A percentile compares a stretch with the other conserved stretches of the same genome.
Evolutionary conservation across 2,329 filamentous ascomycete species (phyloP).

Genomic region (Ophiobolus disseminans): DNA sequence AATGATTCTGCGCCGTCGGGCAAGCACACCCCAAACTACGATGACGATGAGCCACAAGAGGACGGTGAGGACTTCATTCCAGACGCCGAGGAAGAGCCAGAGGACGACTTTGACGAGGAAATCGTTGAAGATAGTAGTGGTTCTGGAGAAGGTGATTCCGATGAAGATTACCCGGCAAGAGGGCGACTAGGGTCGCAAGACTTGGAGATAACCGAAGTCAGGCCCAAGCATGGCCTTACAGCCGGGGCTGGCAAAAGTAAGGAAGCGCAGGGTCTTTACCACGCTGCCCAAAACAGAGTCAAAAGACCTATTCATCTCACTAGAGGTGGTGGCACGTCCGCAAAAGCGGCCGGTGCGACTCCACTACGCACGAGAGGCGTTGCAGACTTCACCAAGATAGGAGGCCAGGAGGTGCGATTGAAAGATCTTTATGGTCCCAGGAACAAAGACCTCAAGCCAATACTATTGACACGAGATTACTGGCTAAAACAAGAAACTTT

Average conservation of each 20-base stretch:
- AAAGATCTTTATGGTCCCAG: slow-evolving; percentile 60
- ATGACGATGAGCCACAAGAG: slow-evolving; percentile 20
- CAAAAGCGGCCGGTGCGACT: slow-evolving; percentile 4
- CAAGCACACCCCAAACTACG: slow-evolving; percentile 13
- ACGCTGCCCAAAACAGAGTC: background rate
- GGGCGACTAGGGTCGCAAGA: slow-evolving; percentile 9
- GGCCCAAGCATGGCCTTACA: slow-evolving; percentile 8
- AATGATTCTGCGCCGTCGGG: slow-evolving; percentile 16
- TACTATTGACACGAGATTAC: slow-evolving; percentile 57
- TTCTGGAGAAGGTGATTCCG: slow-evolving; percentile 21
- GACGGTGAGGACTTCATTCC: slow-evolving; percentile 38
- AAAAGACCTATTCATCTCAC: slow-evolving; percentile 2
- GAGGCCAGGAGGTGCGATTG: slow-evolving; percentile 51
- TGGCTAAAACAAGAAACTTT: slow-evolving; percentile 62
- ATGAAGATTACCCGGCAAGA: background rate
- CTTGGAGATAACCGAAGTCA: slow-evolving; percentile 18
- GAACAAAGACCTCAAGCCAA: slow-evolving; percentile 56
- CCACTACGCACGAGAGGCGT: slow-evolving; percentile 34
- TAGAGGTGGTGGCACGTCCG: slow-evolving; percentile 1
- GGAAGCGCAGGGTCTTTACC: background rate
- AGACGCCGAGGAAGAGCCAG: slow-evolving; percentile 30
- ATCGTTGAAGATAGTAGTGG: slow-evolving; percentile 39
- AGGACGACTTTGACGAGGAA: slow-evolving; percentile 33
- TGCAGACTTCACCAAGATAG: slow-evolving; percentile 38
- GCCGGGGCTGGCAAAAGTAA: slow-evolving; percentile 7